Evolutionary conservation across 768 basidiomycete species (phyloP), one percentile per base, ranked within the genome.

Genomic region (Tephrocybe sp.): DNA sequence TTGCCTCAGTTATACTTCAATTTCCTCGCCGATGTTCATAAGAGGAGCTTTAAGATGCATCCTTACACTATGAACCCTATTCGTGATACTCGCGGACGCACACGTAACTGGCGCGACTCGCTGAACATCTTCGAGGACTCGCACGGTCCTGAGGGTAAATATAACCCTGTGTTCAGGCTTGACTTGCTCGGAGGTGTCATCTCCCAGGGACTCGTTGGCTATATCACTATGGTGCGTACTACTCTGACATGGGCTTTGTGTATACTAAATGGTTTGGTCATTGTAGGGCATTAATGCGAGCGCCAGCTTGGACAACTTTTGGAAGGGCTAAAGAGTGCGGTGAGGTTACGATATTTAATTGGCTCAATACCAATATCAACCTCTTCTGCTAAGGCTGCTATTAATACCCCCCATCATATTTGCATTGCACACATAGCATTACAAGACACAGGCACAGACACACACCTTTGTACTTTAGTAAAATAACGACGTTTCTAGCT

Each of bases 81-180:
- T 57, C 69, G 71, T 14, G 56, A 77, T 36, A 76, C 68, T 0
- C 59, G 65, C 17, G 80, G 80, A 0, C 73, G 80, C 21, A 80
- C 77, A 15, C 73, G 77, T 18, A 82, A 82, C 57, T 73, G 73
- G 68, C 69, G 73, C 26, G 80, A 82, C 50, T 76, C 75, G 23
- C 62, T 82, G 21, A 80, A 80, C 43, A 78, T 81, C 50, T 81
- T 80, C 50, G 73, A 76, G 32, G 79, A 79, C 45, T 72, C 73
- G 42, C 71, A 72, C 41, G 77, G 76, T 1, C 73, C 73, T 5
- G 74, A 81, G 59, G 72, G 74, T 12, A 58, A 73, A 41, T 82
- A 82, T 49, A 73, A 80, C 56, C 80, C 80, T 12, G 68, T 80
- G 12, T 81, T 82, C 64, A 76, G 72, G 52, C 66, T 75, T 12